Evolutionary conservation across 768 basidiomycete genomes (phyloP).

Genomic region (Roridomyces roridus): DNA sequence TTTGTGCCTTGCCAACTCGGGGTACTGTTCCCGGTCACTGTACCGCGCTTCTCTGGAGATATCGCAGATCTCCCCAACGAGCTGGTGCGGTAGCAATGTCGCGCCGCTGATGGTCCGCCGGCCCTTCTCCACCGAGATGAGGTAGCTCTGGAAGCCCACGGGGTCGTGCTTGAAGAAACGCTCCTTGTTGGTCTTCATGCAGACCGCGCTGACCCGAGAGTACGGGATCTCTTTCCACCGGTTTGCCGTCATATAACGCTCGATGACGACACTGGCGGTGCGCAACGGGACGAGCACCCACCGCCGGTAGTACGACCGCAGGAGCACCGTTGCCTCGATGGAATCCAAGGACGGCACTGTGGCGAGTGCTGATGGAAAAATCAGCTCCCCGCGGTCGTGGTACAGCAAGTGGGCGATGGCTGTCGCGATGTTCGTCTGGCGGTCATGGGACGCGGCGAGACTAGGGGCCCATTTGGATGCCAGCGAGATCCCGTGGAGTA

Average conservation of each 20-base stretch:
- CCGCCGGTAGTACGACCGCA: constrained; percentile 64
- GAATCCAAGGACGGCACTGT: constrained; percentile 27
- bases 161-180: constrained; percentile 65
- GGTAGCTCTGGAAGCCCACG: constrained; percentile 62
- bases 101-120: constrained; percentile 67
- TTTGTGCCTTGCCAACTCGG: constrained; percentile 32
- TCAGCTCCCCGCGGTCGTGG: constrained; percentile 26
- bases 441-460: constrained; percentile 63
- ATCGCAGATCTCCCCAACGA: constrained; percentile 48
- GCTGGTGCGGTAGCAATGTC: constrained; percentile 68
- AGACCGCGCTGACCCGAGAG: constrained; percentile 60
- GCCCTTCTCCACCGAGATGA: constrained; percentile 61
- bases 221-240: constrained; percentile 66
- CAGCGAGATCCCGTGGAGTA: constrained; percentile 57
- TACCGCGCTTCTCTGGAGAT: no score
- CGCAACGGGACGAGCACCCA: constrained; percentile 68
- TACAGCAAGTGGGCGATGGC: constrained; percentile 64
- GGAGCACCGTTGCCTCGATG: constrained; percentile 39
- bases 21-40: no score
- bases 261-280: constrained; percentile 49
- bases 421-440: constrained; percentile 67
- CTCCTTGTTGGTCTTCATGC: constrained; percentile 64
- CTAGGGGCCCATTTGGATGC: constrained; percentile 78
- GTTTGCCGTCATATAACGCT: constrained; percentile 66
- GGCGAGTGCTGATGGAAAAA: constrained; percentile 39